Base-by-base conservation (phyloP, 2,329 filamentous ascomycete genomes). In the Colletotrichum ledebouriae region DNA sequence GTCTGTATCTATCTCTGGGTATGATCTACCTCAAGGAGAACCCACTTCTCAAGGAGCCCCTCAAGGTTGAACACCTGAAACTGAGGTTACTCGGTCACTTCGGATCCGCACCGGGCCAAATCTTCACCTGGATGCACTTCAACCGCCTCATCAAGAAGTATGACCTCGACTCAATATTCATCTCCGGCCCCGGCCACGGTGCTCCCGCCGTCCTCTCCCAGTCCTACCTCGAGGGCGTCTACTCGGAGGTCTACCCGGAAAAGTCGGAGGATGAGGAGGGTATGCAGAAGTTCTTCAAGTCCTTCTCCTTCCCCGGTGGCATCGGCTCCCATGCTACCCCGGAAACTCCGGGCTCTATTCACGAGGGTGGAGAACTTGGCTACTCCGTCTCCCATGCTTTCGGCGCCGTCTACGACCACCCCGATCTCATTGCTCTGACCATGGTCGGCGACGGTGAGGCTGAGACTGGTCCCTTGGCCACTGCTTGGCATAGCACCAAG, bases 71-170 rank as follows among this genome's bases (percentile, higher is more conserved):
- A 61, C 90, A 94, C 75, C 83, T 94, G 80, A 94, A 94, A 80
- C 84, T 86, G 67, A 88, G 92, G 71, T 83, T 94, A 9, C 83
- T 94, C 2, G 92, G 92, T 44, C 92, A 94, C 76, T 94, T 92
- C 84, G 92, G 92, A 61, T 93, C 90, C 3, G 91, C 92, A 57
- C 89, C 92, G n/a, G 92, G 92, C 13, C 92, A 94, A 78, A 89
- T 91, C 67, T 94, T 94, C 79, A 92, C 91, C 39, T 94, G 90
- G 78, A 92, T 94, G 82, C 92, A 94, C 80, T 91, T 93, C 84
- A 94, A 94, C 79, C 89, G 91, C 39, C 81, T 94, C 67, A 93
- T 94, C 83, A 93, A 92, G 78, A 94, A 94, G 79, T 92, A 93
- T 74, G 87, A 92, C 71, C 81, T 94, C 57, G 85, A 94, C 74